Percentiles rank a stretch among this genome's conserved stretches.
Conservation (phyloP, 2,329 filamentous ascomycete genomes). For the Scorias spongiosa region DNA sequence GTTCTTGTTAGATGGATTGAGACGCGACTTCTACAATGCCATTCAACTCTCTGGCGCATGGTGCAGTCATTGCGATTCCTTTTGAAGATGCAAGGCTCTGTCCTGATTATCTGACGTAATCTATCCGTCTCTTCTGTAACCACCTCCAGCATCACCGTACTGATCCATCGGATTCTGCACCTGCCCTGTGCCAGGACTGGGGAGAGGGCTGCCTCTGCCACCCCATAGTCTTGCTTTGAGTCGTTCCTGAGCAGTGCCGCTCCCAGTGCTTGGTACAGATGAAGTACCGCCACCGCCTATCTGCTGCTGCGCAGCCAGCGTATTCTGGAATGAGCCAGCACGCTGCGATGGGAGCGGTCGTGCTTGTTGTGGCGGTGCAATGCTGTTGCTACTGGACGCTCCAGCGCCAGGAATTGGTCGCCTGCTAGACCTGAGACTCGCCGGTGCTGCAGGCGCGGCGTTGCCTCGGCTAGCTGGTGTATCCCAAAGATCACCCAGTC, state of each 20-base stretch:
- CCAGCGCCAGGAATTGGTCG: constrained; percentile 8
- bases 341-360: constrained; percentile 58
- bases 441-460: constrained; percentile 23
- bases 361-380: constrained; percentile 18
- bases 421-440: constrained; percentile 24
- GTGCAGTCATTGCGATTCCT: too few relatives aligned
- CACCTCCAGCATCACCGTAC: constrained; percentile 1
- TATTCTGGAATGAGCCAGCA: constrained; percentile 57
- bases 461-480: constrained; percentile 20
- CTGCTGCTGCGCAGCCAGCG: constrained; percentile 22
- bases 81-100: too few relatives aligned
- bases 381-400: constrained; percentile 17
- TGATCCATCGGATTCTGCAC: constrained; percentile 1
- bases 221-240: constrained; percentile 64
- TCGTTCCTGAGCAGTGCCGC: constrained; percentile 59
- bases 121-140: neutral
- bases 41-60: too few relatives aligned
- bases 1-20: too few relatives aligned
- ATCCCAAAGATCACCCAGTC: constrained; percentile 43
- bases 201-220: constrained; percentile 40
- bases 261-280: constrained; percentile 23
- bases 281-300: constrained; percentile 22
- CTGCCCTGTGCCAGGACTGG: constrained; percentile 35
- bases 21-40: too few relatives aligned
- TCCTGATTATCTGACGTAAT: neutral